A percentile compares a stretch with the other conserved stretches of the same genome.
These are phyloP conservation scores for Microdochium bolleyi DNA, from an alignment of 2,329 filamentous ascomycete species.

Conservation along the genomic window DNA sequence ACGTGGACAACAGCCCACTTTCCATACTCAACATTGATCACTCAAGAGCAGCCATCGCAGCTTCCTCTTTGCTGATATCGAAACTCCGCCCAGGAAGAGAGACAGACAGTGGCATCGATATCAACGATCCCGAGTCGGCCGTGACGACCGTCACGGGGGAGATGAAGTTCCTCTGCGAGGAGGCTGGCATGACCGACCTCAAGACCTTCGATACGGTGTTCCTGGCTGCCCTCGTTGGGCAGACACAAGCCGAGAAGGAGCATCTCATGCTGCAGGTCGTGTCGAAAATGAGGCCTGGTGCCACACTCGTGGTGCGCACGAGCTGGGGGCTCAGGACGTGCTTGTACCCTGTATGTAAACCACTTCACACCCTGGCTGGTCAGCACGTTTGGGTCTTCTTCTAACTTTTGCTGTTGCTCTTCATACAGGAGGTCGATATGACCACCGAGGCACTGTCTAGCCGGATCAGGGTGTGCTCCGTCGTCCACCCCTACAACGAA, in stretches of 20 bases:
- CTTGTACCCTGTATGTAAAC: constrained; percentile 34
- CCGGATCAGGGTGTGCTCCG: constrained; percentile 28
- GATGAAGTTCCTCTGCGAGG: constrained; percentile 29
- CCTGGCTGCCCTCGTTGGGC: constrained; percentile 40
- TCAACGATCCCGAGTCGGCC: neutral
- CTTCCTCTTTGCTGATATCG: constrained; percentile 19
- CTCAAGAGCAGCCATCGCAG: constrained; percentile 21
- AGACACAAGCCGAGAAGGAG: constrained; percentile 30
- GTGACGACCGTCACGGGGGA: constrained; percentile 11
- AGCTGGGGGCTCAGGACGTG: constrained; percentile 32
- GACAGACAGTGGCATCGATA: neutral
- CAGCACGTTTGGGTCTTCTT: neutral
- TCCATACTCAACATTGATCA: constrained; percentile 32
- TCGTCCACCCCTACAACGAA: constrained; percentile 37
- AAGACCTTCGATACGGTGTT: constrained; percentile 34
- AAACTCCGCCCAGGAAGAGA: constrained; percentile 9
- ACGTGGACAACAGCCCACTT: neutral
- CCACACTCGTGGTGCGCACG: constrained; percentile 35
- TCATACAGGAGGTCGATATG: constrained; percentile 26
- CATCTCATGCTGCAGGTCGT: constrained; percentile 26
- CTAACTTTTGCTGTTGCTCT: neutral
- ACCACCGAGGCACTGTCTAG: constrained; percentile 20
- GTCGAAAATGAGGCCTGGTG: constrained; percentile 28
- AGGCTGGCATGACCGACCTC: constrained; percentile 21
- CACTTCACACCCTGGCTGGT: neutral